Evolutionary conservation across 345 rosid species (phyloP).

Genomic region (Dipteronia dyeriana): DNA sequence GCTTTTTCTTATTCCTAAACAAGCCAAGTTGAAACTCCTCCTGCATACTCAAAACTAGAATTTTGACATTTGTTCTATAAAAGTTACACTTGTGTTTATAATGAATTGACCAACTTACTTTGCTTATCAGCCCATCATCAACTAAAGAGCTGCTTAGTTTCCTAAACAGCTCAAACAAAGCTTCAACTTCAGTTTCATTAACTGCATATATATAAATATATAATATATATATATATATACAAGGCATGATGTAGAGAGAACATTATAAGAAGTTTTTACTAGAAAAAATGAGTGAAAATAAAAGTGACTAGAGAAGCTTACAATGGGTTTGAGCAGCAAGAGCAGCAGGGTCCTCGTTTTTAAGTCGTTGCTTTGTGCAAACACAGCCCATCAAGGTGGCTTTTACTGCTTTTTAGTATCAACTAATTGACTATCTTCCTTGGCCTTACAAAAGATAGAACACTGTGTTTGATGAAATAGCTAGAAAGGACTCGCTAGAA

Average conservation of each 20-base stretch:
- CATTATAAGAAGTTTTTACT: background rate
- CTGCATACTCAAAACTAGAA: slow-evolving; percentile 30
- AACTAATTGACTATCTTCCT: background rate
- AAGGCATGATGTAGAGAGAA: background rate
- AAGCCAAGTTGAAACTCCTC: slow-evolving; percentile 75
- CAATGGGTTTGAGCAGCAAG: slow-evolving; percentile 41
- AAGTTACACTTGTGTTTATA: background rate
- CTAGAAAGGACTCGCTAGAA: background rate
- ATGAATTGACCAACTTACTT: slow-evolving; percentile 35
- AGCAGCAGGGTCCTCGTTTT: slow-evolving; percentile 17
- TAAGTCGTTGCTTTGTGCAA: slow-evolving; percentile 27
- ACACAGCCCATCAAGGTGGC: slow-evolving; percentile 31
- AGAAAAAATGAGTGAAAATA: background rate
- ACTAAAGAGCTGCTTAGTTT: slow-evolving; percentile 58
- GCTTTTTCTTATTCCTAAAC: slow-evolving; percentile 53
- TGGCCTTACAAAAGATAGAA: background rate
- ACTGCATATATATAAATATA: slow-evolving; percentile 45
- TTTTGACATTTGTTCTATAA: background rate
- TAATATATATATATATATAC: background rate
- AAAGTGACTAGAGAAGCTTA: slow-evolving; percentile 9
- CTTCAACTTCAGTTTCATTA: slow-evolving; percentile 52
- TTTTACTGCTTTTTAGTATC: background rate
- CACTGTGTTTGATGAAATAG: background rate
- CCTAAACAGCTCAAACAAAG: slow-evolving; percentile 57
- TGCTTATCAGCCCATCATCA: slow-evolving; percentile 63